Percentiles rank a stretch among this genome's conserved stretches.
These are phyloP conservation scores for Boletus insuetus DNA, from an alignment of 768 basidiomycete species.

Conservation along the genomic window DNA sequence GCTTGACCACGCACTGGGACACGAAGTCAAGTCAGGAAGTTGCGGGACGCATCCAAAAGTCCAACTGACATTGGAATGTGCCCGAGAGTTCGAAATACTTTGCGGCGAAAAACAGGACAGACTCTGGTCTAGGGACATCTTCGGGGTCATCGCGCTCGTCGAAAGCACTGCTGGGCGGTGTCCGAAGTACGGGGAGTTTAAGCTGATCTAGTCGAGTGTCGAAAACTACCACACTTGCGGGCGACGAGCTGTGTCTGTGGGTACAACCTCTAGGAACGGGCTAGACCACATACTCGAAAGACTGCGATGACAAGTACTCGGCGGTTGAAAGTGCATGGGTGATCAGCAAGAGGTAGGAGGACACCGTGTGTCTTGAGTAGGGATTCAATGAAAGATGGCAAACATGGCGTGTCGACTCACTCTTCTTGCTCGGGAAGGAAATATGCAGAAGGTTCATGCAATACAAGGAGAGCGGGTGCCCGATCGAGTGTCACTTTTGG, in stretches of 20 bases:
- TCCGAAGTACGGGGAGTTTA: conserved; percentile 45
- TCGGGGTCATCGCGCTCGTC: conserved; percentile 19
- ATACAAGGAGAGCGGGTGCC: conserved; percentile 51
- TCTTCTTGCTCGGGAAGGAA: conserved; percentile 34
- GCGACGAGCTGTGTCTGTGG: conserved; percentile 15
- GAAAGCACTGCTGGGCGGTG: conserved; percentile 13
- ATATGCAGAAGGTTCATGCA: conserved; percentile 61
- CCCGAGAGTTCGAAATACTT: conserved; percentile 57
- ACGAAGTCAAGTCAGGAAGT: not conserved
- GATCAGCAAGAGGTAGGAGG: conserved; percentile 53
- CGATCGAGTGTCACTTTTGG: conserved; percentile 35
- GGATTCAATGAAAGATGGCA: not conserved
- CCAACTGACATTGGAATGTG: conserved; percentile 43
- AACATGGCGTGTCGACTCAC: conserved; percentile 14
- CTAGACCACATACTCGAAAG: conserved; percentile 18
- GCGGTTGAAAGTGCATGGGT: conserved; percentile 44
- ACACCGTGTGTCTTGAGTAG: conserved; percentile 34
- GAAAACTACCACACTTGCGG: conserved; percentile 49
- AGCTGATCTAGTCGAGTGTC: conserved; percentile 56
- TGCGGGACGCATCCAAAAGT: not conserved
- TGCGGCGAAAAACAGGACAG: conserved; percentile 40
- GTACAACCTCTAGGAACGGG: not conserved
- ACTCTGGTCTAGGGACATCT: conserved; percentile 30
- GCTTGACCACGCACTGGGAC: conserved; percentile 11
- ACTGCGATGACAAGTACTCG: conserved; percentile 33